Conservation (phyloP, 257 asterid genomes). For the Solanum lignicaule region DNA sequence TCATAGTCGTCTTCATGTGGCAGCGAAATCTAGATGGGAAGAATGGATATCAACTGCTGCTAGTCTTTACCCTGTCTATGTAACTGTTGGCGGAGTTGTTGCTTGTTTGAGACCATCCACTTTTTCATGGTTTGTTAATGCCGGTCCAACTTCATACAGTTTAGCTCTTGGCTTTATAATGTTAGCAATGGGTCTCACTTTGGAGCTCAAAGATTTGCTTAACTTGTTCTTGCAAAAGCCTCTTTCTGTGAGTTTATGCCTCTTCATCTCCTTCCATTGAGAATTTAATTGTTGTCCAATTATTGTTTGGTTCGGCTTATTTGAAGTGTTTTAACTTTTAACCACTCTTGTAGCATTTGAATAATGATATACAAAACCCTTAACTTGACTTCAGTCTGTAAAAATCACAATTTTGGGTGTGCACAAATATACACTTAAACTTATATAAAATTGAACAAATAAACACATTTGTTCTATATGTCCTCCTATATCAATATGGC, state of each 20-base stretch:
- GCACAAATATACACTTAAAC: too few relatives aligned
- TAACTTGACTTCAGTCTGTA: too few relatives aligned
- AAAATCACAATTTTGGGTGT: too few relatives aligned
- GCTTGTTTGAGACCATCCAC: conserved; percentile 58
- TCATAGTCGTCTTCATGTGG: conserved; percentile 7
- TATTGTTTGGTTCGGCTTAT: too few relatives aligned
- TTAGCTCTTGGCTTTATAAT: conserved; percentile 67
- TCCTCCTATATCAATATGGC: too few relatives aligned
- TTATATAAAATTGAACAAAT: too few relatives aligned
- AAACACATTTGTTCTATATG: too few relatives aligned
- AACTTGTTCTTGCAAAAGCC: conserved; percentile 41
- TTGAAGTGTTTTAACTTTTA: too few relatives aligned
- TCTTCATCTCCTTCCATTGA: not conserved
- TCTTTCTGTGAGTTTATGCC: conserved; percentile 42
- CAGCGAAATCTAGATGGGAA: conserved; percentile 47
- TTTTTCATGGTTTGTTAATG: conserved; percentile 63
- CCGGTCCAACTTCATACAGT: conserved; percentile 64
- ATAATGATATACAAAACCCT: too few relatives aligned
- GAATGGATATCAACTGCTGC: conserved; percentile 50
- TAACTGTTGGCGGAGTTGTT: conserved; percentile 62
- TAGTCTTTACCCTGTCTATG: conserved; percentile 77
- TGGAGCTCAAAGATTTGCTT: conserved; percentile 73
- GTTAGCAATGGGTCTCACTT: conserved; percentile 80
- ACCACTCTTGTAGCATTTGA: too few relatives aligned
- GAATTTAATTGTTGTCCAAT: not conserved